Conservation (phyloP, 164 flowering plant species). For the Tetrastigma voinierianum region DNA sequence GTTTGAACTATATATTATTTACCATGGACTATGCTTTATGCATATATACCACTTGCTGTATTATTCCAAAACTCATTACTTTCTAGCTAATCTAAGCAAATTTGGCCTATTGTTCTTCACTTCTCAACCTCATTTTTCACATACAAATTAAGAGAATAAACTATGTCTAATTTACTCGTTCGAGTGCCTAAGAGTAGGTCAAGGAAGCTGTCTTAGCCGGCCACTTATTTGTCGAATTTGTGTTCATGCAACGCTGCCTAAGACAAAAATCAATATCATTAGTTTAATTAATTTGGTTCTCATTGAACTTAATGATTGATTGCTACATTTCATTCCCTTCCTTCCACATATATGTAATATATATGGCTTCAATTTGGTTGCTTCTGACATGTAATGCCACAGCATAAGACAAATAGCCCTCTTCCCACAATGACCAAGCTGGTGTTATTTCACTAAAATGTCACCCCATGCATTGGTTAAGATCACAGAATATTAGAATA, state of each 20-base stretch:
- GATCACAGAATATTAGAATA: background rate
- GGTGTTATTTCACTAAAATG: conserved; percentile 16
- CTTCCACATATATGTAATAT: conserved; percentile 12
- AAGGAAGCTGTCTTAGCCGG: conserved; percentile 60
- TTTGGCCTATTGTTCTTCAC: conserved; percentile 14
- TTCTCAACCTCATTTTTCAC: background rate
- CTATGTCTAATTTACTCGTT: background rate
- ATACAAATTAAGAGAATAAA: background rate
- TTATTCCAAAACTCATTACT: background rate
- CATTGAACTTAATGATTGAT: conserved; percentile 35
- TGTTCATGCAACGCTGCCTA: conserved; percentile 15
- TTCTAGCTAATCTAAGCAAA: background rate
- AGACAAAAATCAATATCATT: conserved; percentile 24
- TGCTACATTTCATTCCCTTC: conserved; percentile 23
- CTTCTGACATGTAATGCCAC: conserved; percentile 29
- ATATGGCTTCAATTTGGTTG: conserved; percentile 17
- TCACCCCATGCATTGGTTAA: background rate
- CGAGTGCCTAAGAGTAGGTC: conserved; percentile 38
- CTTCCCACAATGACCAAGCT: conserved; percentile 13
- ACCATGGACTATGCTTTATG: background rate
- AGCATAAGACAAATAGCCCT: conserved; percentile 24
- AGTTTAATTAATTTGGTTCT: conserved; percentile 11
- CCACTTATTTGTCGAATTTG: conserved; percentile 48
- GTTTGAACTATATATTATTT: background rate
- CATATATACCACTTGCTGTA: background rate